Evolutionary conservation across 805 yeast species (phyloP), one percentile per base, ranked within the genome.

Genomic region (Cyberlindnera subsufficiens): DNA sequence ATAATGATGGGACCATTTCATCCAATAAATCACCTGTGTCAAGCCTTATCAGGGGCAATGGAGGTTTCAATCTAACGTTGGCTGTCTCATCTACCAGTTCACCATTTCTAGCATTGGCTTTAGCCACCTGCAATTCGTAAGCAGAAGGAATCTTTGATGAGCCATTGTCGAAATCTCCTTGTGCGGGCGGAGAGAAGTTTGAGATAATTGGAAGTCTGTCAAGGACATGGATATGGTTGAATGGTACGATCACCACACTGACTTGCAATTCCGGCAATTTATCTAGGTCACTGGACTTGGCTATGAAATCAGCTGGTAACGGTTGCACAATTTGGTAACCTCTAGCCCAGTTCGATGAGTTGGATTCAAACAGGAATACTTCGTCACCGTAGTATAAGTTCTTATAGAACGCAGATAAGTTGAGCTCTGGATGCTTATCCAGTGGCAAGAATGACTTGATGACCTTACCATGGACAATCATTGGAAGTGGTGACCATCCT

Each of bases 381-480:
- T 82, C 86, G 61, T 86, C 95, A 30, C 95, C 96, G 17, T 82
- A 81, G 55, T 77, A 82, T 37, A 82, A 60, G 58, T 82, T 77
- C 45, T 66, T 67, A 61, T 70, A 73, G 47, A 68, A 65, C 27
- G 59, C 59, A 3, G 64, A 59, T 16, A 57, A 45, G 25, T 55
- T 60, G 50, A 66, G 49, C 25, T 56, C 55, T 3, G 71, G 69
- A 40, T 59, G 57, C 43, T 55, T 59, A 34, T 68, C 69, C 37
- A 69, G 54, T 3, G 81, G 80, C n/a, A 68, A 47, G 56, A 72
- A 75, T 1, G 78, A 64, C 44, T 61, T 62, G 30, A 67, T 52
- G 13, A 75, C 61, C 32, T 64, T 63, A 4, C 76, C 80, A 45
- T 69, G 71, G 4, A 65, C 64, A 47, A 71, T 53, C 46, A 57